A percentile compares a stretch with the other conserved stretches of the same genome.
These are phyloP conservation scores for Fusarium zealandicum DNA, from an alignment of 2,329 filamentous ascomycete species.

Conservation along the genomic window DNA sequence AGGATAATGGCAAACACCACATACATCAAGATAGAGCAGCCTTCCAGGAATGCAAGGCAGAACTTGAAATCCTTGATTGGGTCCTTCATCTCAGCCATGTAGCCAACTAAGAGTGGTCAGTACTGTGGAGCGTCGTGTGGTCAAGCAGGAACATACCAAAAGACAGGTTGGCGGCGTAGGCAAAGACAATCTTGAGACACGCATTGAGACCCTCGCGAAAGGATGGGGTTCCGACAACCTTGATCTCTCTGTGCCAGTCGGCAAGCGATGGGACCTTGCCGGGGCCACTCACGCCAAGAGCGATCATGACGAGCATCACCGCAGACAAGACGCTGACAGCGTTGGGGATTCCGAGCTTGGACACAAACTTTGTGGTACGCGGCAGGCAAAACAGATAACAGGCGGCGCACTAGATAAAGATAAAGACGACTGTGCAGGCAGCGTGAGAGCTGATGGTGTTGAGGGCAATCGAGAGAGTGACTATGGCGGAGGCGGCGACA, in stretches of 20 bases:
- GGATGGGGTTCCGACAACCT: constrained; percentile 4
- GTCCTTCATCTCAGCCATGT: constrained; percentile 37
- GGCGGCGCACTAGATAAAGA: constrained; percentile 15
- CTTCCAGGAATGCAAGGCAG: constrained; percentile 28
- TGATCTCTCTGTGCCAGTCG: constrained; percentile 24
- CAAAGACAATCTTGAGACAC: constrained; percentile 26
- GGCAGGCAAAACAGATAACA: constrained; percentile 24
- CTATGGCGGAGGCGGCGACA: constrained; percentile 27
- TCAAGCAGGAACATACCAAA: constrained; percentile 16
- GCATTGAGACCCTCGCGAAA: constrained; percentile 20
- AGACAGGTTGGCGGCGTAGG: constrained; percentile 36
- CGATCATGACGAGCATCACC: constrained; percentile 29
- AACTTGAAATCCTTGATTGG: constrained; percentile 36
- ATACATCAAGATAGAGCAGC: constrained; percentile 34
- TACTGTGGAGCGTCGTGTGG: background rate
- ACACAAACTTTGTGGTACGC: constrained; percentile 30
- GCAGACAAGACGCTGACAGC: constrained; percentile 26
- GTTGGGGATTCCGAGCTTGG: constrained; percentile 20
- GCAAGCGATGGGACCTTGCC: background rate
- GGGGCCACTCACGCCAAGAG: constrained; percentile 21
- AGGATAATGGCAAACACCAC: constrained; percentile 34
- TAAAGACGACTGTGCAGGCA: constrained; percentile 23
- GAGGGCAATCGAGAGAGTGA: constrained; percentile 29
- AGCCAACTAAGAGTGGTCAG: constrained; percentile 4
- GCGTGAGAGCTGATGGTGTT: constrained; percentile 30